These are phyloP conservation scores for Globisporangium acanthophoron DNA, from an alignment of 352 stramenopile genomes.

Conservation along the genomic window DNA sequence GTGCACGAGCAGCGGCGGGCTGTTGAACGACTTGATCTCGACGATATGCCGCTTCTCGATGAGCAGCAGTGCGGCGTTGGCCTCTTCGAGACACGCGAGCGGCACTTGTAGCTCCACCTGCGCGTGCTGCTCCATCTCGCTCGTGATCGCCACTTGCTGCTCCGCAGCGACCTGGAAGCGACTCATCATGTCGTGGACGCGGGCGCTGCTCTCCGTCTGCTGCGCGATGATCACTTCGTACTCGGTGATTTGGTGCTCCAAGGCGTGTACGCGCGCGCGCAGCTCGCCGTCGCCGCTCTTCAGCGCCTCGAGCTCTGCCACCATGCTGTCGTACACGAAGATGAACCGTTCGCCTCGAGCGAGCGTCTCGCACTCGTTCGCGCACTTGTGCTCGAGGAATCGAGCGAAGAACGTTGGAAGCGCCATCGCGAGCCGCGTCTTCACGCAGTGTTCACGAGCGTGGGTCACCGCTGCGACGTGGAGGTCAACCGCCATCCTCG, in stretches of 20 bases:
- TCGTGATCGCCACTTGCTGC: slow-evolving; percentile 58
- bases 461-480: slow-evolving; percentile 10
- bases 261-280: slow-evolving; percentile 6
- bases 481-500: slow-evolving; percentile 19
- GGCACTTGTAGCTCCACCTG: slow-evolving; percentile 53
- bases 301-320: slow-evolving; percentile 36
- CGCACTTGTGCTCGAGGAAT: slow-evolving; percentile 17
- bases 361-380: slow-evolving; percentile 5
- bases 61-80: slow-evolving; percentile 47
- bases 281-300: slow-evolving; percentile 22
- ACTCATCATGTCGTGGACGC: slow-evolving; percentile 51
- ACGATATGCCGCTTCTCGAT: slow-evolving; percentile 74
- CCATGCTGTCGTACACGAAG: slow-evolving; percentile 26
- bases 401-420: slow-evolving; percentile 16
- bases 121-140: slow-evolving; percentile 51
- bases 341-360: slow-evolving; percentile 16
- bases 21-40: slow-evolving; percentile 84
- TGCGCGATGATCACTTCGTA: slow-evolving; percentile 23
- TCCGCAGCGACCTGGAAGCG: slow-evolving; percentile 51
- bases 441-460: neutral
- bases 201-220: slow-evolving; percentile 37
- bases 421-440: slow-evolving; percentile 7
- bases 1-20: slow-evolving; percentile 59
- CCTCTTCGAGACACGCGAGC: slow-evolving; percentile 61
- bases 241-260: slow-evolving; percentile 24